Evolutionary conservation across 208 protist species (phyloP).

Genomic region (Zelonia costaricensis): DNA sequence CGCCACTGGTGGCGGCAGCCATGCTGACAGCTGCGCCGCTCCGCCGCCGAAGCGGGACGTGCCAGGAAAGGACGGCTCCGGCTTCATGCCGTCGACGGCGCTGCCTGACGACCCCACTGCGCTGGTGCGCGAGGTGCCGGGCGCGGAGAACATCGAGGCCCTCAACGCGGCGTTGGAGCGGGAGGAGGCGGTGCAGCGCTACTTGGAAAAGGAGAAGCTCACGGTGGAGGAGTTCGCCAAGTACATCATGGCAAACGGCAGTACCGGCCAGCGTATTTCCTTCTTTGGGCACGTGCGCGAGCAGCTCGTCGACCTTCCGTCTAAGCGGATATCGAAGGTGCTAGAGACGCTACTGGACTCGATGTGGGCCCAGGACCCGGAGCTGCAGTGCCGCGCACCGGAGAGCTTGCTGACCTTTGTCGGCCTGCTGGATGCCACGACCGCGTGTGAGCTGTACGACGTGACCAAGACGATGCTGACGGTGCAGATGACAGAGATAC

Average conservation of each 20-base stretch:
- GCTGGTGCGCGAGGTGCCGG: slow-evolving; percentile 83
- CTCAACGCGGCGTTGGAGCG: slow-evolving; percentile 80
- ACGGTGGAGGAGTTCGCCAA: slow-evolving; percentile 73
- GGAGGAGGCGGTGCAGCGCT: slow-evolving; percentile 90
- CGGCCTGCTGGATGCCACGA: slow-evolving; percentile 54
- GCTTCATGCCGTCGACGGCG: slow-evolving; percentile 43
- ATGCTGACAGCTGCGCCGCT: slow-evolving; percentile 11
- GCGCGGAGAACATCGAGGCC: slow-evolving; percentile 86
- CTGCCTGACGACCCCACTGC: slow-evolving; percentile 83
- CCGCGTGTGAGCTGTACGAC: slow-evolving; percentile 67
- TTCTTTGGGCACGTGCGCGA: slow-evolving; percentile 76
- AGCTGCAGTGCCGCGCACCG: slow-evolving; percentile 86
- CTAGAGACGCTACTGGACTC: slow-evolving; percentile 77
- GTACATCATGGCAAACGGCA: slow-evolving; percentile 92
- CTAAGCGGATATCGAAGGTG: slow-evolving; percentile 65
- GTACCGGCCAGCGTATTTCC: slow-evolving; percentile 82
- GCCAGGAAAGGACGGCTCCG: slow-evolving; percentile 8
- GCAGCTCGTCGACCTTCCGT: slow-evolving; percentile 49
- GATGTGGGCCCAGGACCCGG: slow-evolving; percentile 89
- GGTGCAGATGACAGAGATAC: slow-evolving; percentile 77
- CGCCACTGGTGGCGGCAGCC: not conserved
- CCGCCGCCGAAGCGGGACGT: slow-evolving; percentile 3
- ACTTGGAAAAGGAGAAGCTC: slow-evolving; percentile 86
- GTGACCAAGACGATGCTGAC: slow-evolving; percentile 89
- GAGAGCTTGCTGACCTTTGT: slow-evolving; percentile 57